Evolutionary conservation across 2,329 filamentous ascomycete species (phyloP).

Genomic region (Aureobasidium sp.): DNA sequence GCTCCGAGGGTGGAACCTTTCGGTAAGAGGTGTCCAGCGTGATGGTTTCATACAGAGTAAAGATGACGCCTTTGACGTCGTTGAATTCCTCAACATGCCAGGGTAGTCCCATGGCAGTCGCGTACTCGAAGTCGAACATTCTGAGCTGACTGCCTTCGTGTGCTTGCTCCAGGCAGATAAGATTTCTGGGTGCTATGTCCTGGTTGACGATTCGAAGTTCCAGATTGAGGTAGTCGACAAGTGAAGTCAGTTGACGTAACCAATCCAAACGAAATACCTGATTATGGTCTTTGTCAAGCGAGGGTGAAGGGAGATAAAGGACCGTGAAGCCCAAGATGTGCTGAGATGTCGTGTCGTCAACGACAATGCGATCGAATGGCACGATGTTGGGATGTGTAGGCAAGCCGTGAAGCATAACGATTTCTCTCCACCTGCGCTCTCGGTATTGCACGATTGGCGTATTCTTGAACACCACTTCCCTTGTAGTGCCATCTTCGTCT

Average conservation of each 20-base stretch:
- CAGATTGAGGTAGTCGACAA: neutral
- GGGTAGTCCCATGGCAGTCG: neutral
- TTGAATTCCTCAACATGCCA: neutral
- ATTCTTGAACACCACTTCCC: neutral
- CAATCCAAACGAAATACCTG: neutral
- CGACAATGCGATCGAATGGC: neutral
- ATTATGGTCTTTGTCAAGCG: neutral
- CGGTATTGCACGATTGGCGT: neutral
- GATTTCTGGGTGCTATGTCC: neutral
- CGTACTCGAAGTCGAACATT: neutral
- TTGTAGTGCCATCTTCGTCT: neutral
- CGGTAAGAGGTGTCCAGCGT: neutral
- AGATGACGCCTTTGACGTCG: slow-evolving; percentile 1
- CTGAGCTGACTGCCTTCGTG: neutral
- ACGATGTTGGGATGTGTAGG: neutral
- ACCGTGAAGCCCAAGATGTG: neutral
- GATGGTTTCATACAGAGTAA: slow-evolving; percentile 3
- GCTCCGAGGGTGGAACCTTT: neutral
- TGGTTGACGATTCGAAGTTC: neutral
- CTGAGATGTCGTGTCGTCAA: neutral
- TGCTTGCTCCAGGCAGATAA: neutral
- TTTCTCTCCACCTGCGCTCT: neutral
- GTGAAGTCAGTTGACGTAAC: neutral
- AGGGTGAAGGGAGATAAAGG: neutral
- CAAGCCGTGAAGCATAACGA: neutral